A percentile compares a stretch with the other conserved stretches of the same genome.
These are phyloP conservation scores for Solanum bulbocastanum DNA, from an alignment of 257 asterid species.

Conservation along the genomic window DNA sequence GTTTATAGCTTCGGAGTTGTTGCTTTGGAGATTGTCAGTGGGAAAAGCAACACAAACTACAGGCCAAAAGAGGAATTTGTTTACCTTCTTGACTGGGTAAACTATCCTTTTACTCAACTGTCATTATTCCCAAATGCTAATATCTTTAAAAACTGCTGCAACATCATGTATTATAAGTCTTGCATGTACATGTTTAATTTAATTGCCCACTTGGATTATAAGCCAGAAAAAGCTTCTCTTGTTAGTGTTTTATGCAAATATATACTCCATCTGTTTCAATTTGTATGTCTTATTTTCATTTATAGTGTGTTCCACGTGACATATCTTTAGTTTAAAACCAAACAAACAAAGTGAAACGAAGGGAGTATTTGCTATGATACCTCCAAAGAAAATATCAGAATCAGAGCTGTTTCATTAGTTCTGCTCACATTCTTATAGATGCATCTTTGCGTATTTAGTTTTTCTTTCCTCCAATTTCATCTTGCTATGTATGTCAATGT, in stretches of 20 bases:
- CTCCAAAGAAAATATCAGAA: too few relatives aligned
- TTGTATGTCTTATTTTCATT: not conserved
- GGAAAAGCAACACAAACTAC: constrained; percentile 37
- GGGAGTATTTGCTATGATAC: too few relatives aligned
- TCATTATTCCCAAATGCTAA: not conserved
- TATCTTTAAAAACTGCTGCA: not conserved
- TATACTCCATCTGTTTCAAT: not conserved
- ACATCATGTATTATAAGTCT: not conserved
- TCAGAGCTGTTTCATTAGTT: too few relatives aligned
- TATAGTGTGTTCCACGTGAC: too few relatives aligned
- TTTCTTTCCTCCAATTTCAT: not conserved
- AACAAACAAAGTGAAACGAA: too few relatives aligned
- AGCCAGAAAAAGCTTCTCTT: not conserved
- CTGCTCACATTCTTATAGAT: not conserved
- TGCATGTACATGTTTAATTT: not conserved
- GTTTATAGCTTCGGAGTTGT: constrained; percentile 38
- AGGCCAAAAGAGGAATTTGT: constrained; percentile 43
- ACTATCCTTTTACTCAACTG: not conserved
- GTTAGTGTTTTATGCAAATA: not conserved
- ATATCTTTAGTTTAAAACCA: too few relatives aligned
- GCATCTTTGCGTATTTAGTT: too few relatives aligned
- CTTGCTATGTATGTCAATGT: not conserved
- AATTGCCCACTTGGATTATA: too few relatives aligned
- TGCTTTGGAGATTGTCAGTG: constrained; percentile 34
- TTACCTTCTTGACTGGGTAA: constrained; percentile 46